These are phyloP conservation scores for Fonsecaea multimorphosa DNA, from an alignment of 2,329 filamentous ascomycete species.

Conservation along the genomic window DNA sequence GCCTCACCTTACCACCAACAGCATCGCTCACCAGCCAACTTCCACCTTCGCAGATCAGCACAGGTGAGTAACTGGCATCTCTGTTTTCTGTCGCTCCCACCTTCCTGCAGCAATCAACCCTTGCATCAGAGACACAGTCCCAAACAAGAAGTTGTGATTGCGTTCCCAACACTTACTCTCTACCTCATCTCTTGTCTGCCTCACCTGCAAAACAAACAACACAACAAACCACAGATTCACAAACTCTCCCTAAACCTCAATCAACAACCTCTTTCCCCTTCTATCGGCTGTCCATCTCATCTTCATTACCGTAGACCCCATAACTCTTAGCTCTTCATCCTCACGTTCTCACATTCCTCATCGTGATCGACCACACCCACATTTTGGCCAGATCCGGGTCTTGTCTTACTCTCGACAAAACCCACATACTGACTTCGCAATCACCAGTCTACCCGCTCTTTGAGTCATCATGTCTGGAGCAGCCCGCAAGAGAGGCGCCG, in stretches of 20 bases:
- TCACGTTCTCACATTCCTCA: background rate
- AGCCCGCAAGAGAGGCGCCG: conserved; percentile 36
- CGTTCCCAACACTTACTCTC: background rate
- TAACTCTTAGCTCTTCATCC: background rate
- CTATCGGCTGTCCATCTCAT: background rate
- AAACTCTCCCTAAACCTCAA: background rate
- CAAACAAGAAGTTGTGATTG: background rate
- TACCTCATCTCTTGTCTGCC: conserved; percentile 16
- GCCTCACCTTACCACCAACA: background rate
- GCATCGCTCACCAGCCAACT: background rate
- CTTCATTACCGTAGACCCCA: background rate
- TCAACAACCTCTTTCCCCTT: background rate
- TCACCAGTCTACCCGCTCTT: conserved; percentile 11
- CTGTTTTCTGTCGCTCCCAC: background rate
- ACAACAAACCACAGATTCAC: conserved; percentile 8
- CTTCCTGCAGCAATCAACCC: background rate
- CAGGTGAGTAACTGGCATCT: background rate
- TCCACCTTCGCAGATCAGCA: background rate
- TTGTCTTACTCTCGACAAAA: background rate
- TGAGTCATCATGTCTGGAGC: conserved; percentile 36
- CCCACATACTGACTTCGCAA: conserved; percentile 12
- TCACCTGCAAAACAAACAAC: conserved; percentile 12
- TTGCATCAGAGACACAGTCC: background rate
- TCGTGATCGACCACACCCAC: background rate
- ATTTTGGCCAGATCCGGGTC: background rate